Evolutionary conservation across 2,329 filamentous ascomycete species (phyloP).

Genomic region (Hymenoscyphus albidus): DNA sequence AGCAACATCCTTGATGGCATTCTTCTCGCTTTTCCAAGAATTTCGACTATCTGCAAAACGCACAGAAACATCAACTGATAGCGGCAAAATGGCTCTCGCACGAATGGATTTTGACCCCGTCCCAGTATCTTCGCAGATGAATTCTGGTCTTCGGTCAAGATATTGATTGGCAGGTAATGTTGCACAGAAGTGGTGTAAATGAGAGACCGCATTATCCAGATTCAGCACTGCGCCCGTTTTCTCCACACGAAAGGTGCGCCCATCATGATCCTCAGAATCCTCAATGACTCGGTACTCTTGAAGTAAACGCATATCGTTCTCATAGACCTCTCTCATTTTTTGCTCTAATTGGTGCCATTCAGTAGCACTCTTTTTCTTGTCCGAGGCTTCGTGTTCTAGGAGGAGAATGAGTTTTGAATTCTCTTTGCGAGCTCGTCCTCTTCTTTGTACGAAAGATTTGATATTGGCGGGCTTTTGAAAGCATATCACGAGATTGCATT

Average conservation of each 20-base stretch:
- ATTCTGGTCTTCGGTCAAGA: slow-evolving; percentile 64
- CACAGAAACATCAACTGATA: slow-evolving; percentile 60
- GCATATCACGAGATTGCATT: slow-evolving; percentile 61
- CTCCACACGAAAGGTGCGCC: slow-evolving; percentile 39
- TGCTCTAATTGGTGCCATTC: slow-evolving; percentile 66
- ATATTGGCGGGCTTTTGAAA: slow-evolving; percentile 59
- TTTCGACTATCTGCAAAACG: slow-evolving; percentile 49
- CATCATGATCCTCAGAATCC: slow-evolving; percentile 34
- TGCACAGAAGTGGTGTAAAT: slow-evolving; percentile 78
- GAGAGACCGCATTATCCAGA: slow-evolving; percentile 67
- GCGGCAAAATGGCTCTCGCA: slow-evolving; percentile 67
- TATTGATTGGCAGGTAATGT: slow-evolving; percentile 52
- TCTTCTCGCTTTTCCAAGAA: slow-evolving; percentile 63
- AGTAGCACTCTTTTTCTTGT: slow-evolving; percentile 27
- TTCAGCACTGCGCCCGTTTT: slow-evolving; percentile 62
- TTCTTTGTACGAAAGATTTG: slow-evolving; percentile 61
- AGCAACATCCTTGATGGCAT: slow-evolving; percentile 64
- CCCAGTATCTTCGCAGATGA: slow-evolving; percentile 42
- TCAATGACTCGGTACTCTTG: slow-evolving; percentile 25
- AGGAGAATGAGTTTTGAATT: slow-evolving; percentile 49
- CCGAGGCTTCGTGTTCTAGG: slow-evolving; percentile 40
- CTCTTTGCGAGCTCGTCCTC: slow-evolving; percentile 60
- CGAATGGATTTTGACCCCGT: slow-evolving; percentile 34
- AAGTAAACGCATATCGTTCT: slow-evolving; percentile 34
- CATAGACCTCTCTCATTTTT: slow-evolving; percentile 55